These are phyloP conservation scores for Ormosia semicastrata DNA, from an alignment of 306 rosid genomes.

Conservation along the genomic window DNA sequence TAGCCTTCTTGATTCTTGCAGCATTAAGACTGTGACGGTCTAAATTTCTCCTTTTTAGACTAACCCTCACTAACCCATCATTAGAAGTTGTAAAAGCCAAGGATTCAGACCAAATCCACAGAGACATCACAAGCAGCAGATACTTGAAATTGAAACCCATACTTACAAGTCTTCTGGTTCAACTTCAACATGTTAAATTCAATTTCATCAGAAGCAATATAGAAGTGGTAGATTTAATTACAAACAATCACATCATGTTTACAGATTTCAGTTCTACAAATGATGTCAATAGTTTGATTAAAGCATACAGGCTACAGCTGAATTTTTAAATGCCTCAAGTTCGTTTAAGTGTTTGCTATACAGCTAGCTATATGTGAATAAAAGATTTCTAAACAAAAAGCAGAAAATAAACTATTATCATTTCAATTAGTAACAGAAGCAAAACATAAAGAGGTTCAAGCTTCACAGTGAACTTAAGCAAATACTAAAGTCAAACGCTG, in stretches of 20 bases:
- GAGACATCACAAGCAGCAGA: conserved; percentile 20
- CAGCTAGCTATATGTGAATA: not conserved
- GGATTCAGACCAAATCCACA: conserved; percentile 34
- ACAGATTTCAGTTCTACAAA: not conserved
- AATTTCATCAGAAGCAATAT: conserved; percentile 7
- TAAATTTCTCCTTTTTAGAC: conserved; percentile 36
- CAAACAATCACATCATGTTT: not conserved
- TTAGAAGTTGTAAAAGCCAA: conserved; percentile 40
- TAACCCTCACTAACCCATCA: conserved; percentile 40
- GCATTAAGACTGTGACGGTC: conserved; percentile 27
- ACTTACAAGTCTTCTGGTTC: conserved; percentile 34
- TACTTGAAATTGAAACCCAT: conserved; percentile 34
- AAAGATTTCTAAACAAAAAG: not conserved
- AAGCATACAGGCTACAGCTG: not conserved
- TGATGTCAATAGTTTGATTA: not conserved
- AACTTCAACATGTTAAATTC: conserved; percentile 9
- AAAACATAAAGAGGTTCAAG: not conserved
- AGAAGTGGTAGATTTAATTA: not conserved
- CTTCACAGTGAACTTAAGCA: not conserved
- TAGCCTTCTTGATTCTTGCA: conserved; percentile 34
- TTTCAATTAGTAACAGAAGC: not conserved
- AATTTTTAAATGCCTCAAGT: no score
- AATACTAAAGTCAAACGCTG: not conserved
- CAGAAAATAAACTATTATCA: not conserved
- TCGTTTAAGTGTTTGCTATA: not conserved